Conservation (phyloP, 140 eudicot species). For the Cichorium intybus region DNA sequence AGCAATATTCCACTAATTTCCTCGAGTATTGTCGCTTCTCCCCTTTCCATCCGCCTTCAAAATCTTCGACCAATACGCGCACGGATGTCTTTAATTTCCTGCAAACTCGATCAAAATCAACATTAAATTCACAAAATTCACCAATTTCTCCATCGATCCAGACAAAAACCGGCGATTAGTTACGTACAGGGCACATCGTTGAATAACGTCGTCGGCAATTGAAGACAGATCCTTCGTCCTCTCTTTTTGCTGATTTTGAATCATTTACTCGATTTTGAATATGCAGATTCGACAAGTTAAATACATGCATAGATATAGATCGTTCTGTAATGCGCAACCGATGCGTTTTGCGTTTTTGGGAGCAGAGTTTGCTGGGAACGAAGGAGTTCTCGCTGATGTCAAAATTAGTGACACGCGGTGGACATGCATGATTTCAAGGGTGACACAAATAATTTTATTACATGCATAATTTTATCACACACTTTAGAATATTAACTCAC, state of each 20-base stretch:
- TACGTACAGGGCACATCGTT: constrained; percentile 57
- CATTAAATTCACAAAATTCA: not conserved
- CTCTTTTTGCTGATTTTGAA: constrained; percentile 9
- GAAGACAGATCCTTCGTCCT: constrained; percentile 51
- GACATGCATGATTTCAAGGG: constrained; percentile 32
- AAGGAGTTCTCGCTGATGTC: constrained; percentile 17
- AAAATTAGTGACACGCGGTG: constrained; percentile 26
- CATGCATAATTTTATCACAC: too few species aligned
- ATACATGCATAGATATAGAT: constrained; percentile 4
- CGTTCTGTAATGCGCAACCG: not conserved
- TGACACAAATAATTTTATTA: not conserved
- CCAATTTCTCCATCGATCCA: not conserved
- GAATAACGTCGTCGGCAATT: constrained; percentile 55
- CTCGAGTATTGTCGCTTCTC: constrained; percentile 47
- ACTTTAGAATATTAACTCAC: too few species aligned
- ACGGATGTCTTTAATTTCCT: constrained; percentile 55
- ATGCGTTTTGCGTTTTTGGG: constrained; percentile 3
- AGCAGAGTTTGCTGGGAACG: constrained; percentile 2
- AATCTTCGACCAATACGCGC: constrained; percentile 55
- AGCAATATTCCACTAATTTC: constrained; percentile 69
- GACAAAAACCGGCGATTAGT: not conserved
- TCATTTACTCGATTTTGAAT: constrained; percentile 4
- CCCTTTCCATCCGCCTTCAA: constrained; percentile 54
- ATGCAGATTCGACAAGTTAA: not conserved
- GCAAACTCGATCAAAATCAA: not conserved